Percentiles rank a stretch among this genome's conserved stretches.
These are phyloP conservation scores for Geotrichum klebahnii DNA, from an alignment of 1,139 yeast species.

Conservation along the genomic window DNA sequence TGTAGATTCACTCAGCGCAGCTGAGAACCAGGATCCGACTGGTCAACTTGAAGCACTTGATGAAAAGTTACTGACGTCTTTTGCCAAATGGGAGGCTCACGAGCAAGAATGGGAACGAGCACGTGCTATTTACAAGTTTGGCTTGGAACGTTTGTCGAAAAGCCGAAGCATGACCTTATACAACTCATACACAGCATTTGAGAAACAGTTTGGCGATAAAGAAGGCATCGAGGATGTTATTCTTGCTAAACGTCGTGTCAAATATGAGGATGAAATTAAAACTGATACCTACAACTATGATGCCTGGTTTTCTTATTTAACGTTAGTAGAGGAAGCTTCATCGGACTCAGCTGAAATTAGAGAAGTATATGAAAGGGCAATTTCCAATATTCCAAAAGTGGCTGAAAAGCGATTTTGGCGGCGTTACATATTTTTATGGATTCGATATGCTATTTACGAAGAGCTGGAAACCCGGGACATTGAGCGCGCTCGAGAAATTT, in stretches of 20 bases:
- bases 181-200: slow-evolving; percentile 54
- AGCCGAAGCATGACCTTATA: slow-evolving; percentile 45
- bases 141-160: slow-evolving; percentile 49
- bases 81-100: slow-evolving; percentile 73
- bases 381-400: slow-evolving; percentile 42
- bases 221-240: slow-evolving; percentile 53
- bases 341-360: slow-evolving; percentile 34
- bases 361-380: slow-evolving; percentile 48
- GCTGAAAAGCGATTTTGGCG: slow-evolving; percentile 51
- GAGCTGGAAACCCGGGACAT: slow-evolving; percentile 50
- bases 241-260: slow-evolving; percentile 50
- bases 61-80: slow-evolving; percentile 46
- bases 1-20: slow-evolving; percentile 49
- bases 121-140: slow-evolving; percentile 54
- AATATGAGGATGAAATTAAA: slow-evolving; percentile 50
- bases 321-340: slow-evolving; percentile 44
- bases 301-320: slow-evolving; percentile 74
- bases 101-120: slow-evolving; percentile 64
- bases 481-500: slow-evolving; percentile 50
- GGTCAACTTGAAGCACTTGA: slow-evolving; percentile 33
- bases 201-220: slow-evolving; percentile 58
- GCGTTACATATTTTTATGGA: slow-evolving; percentile 66
- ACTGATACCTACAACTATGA: slow-evolving; percentile 60
- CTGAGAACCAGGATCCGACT: slow-evolving; percentile 24
- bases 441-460: slow-evolving; percentile 58